Conservation (phyloP, 2,329 filamentous ascomycete species). For the Xylariaceae sp. region DNA sequence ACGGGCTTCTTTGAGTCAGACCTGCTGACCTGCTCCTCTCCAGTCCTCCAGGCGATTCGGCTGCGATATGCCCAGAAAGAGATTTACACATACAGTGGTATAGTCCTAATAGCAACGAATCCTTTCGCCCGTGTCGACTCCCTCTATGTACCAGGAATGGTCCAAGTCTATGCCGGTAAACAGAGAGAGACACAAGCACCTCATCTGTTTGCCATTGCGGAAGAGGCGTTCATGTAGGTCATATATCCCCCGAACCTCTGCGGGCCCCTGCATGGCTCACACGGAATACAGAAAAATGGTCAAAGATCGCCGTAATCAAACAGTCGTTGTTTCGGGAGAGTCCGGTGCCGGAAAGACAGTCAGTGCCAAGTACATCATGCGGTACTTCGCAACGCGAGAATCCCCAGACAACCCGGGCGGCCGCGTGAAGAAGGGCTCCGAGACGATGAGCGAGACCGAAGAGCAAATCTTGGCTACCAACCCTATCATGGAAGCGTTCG, state of each 20-base stretch:
- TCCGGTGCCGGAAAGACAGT: conserved; percentile 98
- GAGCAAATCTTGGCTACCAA: conserved; percentile 98
- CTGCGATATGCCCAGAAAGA: conserved; percentile 97
- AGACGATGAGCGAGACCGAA: conserved; percentile 93
- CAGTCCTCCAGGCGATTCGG: conserved; percentile 94
- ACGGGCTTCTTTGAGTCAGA: conserved; percentile 17
- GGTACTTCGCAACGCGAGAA: conserved; percentile 97
- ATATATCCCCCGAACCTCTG: not conserved
- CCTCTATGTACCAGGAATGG: conserved; percentile 97
- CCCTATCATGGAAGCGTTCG: conserved; percentile 99
- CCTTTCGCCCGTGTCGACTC: conserved; percentile 97
- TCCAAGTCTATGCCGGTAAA: conserved; percentile 98
- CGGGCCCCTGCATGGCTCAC: conserved; percentile 34
- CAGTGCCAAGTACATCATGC: conserved; percentile 99
- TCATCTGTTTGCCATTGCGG: conserved; percentile 96
- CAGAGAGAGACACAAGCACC: conserved; percentile 94
- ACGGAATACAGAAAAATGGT: conserved; percentile 75
- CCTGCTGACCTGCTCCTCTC: conserved; percentile 14
- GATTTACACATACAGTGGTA: conserved; percentile 99
- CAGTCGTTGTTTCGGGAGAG: conserved; percentile 97
- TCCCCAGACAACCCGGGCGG: conserved; percentile 80
- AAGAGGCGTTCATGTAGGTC: conserved; percentile 89
- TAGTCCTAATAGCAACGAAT: conserved; percentile 97
- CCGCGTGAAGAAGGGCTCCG: conserved; percentile 67
- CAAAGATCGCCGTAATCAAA: conserved; percentile 92